Base-by-base conservation (phyloP, 2,329 filamentous ascomycete species). In the Basipetospora sp. region DNA sequence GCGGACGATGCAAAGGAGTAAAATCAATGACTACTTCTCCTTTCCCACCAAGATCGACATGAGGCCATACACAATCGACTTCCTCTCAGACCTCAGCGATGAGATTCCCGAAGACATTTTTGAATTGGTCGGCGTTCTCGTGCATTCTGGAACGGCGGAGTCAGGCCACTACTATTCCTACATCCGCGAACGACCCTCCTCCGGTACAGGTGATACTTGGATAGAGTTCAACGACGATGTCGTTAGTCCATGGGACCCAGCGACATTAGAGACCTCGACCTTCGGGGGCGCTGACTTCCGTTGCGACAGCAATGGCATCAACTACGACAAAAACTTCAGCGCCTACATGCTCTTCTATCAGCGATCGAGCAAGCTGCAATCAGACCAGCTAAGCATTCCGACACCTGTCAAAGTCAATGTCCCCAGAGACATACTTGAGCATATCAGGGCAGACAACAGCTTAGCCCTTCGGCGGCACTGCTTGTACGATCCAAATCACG, bases 261-360 rank as follows among this genome's bases (percentile, higher is more conserved):
- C 63, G 2, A 69, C 74, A 16, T 80, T 96, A 58, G 75, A 82
- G 42, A 67, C 69, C 38, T 72, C 78, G 30, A 90, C 87, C 47
- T 94, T 86, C 59, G 83, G 83, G n/a, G 83, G 83, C 2, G 52
- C 62, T 4, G 76, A 80, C 41, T 68, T 67, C 41, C 62, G 68
- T 8, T 60, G 64, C 49, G 60, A 69, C 42, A 50, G 48, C 35
- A 57, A 62, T 48, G 59, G 61, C 42, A 53, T 64, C 14, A 46
- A 63, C 0, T 74, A 69, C 45, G 72, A 77, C 48, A 88, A 87
- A 56, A 70, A 72, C 4, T 79, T 79, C 64, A 96, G 85, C 53
- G 90, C 88, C 10, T 98, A 98, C 56, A 96, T 98, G 83, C 69
- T 98, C 8, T 96, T 98, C 56, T 98, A 98, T 54, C 82, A 94